Conservation (phyloP, 169 alveolate genomes). For the Perkinsus chesapeaki region DNA sequence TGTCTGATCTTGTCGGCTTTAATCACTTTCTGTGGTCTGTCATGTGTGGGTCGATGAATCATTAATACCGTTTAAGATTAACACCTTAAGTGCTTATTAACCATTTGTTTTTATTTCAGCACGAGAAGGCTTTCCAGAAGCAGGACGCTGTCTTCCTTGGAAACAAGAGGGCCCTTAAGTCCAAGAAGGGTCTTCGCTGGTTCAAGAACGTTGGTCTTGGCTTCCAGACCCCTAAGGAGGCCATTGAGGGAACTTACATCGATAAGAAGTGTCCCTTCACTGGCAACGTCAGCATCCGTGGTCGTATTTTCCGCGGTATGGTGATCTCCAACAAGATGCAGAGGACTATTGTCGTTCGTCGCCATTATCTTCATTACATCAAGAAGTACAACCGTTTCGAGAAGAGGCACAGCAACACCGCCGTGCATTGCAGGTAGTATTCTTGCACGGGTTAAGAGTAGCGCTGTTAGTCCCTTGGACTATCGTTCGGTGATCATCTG, state of each 20-base stretch:
- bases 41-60: too few species aligned
- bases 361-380: conserved; percentile 96
- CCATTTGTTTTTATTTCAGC: conserved; percentile 21
- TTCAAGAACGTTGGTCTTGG: conserved; percentile 96
- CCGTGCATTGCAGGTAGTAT: conserved; percentile 92
- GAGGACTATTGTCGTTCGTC: conserved; percentile 94
- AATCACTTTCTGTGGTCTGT: too few species aligned
- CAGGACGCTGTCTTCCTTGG: conserved; percentile 58
- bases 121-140: conserved; percentile 61
- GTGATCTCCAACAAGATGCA: conserved; percentile 96
- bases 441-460: neutral
- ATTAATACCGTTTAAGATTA: too few species aligned
- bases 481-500: neutral
- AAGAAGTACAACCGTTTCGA: conserved; percentile 96
- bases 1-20: neutral
- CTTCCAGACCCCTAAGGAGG: conserved; percentile 95
- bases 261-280: conserved; percentile 99
- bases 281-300: conserved; percentile 95
- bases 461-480: neutral
- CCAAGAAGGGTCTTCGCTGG: conserved; percentile 58
- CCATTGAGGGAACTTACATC: conserved; percentile 93
- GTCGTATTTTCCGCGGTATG: conserved; percentile 94
- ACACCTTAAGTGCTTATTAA: neutral
- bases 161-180: conserved; percentile 35
- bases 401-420: conserved; percentile 95